A percentile compares a stretch with the other conserved stretches of the same genome.
phyloP scores from a whole-genome alignment of 257 asterid species.

The Solanum etuberosum region DNA sequence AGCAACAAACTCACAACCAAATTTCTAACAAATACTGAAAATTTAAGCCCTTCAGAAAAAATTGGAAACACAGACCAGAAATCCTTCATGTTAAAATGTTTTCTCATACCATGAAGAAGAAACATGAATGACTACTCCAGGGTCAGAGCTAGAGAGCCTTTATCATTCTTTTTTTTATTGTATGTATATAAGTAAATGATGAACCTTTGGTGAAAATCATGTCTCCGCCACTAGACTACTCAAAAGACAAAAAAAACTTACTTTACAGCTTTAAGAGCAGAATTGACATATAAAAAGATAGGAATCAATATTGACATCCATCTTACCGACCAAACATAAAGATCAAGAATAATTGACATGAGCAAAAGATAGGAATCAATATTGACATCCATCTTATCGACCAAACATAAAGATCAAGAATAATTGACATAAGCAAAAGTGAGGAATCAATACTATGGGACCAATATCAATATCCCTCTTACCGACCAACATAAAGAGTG shows the following conservation, averaged over 20 bases:
- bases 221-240: background rate
- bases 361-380: background rate
- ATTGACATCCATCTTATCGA: background rate
- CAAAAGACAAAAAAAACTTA: background rate
- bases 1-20: background rate
- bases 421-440: background rate
- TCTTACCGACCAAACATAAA: background rate
- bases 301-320: background rate
- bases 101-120: background rate
- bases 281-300: background rate
- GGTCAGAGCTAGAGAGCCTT: background rate
- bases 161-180: background rate
- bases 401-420: background rate
- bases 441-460: background rate
- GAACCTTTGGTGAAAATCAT: background rate
- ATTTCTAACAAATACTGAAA: background rate
- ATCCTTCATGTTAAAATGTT: background rate
- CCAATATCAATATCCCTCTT: background rate
- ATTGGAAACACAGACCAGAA: background rate
- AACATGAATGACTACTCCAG: background rate
- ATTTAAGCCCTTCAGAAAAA: background rate
- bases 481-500: background rate
- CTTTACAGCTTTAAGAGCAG: background rate
- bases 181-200: background rate
- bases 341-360: background rate